A percentile compares a stretch with the other conserved stretches of the same genome.
Evolutionary conservation across 768 basidiomycete genomes (phyloP).

Genomic region (Suillus cothurnatus): DNA sequence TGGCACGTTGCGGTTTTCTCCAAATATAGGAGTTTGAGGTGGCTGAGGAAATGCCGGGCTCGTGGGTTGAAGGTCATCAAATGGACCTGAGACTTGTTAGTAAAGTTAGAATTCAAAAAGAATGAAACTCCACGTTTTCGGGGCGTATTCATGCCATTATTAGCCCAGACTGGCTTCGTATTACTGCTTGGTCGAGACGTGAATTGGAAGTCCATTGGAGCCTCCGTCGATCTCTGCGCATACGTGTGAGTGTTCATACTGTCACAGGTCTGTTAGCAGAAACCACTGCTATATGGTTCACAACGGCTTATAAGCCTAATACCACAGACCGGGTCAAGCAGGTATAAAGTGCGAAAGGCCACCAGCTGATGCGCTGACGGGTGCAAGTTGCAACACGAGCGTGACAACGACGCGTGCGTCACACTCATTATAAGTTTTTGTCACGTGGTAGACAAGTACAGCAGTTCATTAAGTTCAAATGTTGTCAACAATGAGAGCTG

Average conservation of each 20-base stretch:
- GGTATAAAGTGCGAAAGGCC: neutral
- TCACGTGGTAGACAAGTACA: constrained; percentile 11
- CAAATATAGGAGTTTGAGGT: constrained; percentile 54
- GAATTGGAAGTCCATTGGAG: constrained; percentile 90
- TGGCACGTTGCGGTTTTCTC: constrained; percentile 66
- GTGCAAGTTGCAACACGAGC: constrained; percentile 9
- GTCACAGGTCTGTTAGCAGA: constrained; percentile 2
- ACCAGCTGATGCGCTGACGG: neutral
- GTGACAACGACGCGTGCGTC: constrained; percentile 33
- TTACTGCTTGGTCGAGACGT: constrained; percentile 61
- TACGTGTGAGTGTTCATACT: constrained; percentile 29
- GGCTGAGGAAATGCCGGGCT: constrained; percentile 37
- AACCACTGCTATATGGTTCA: neutral
- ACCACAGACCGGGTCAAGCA: neutral
- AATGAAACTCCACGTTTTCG: constrained; percentile 62
- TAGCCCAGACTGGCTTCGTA: constrained; percentile 62
- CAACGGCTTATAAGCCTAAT: neutral
- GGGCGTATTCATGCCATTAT: constrained; percentile 54
- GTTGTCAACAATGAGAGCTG: neutral
- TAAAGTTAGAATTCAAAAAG: constrained; percentile 20
- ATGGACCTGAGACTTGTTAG: constrained; percentile 41
- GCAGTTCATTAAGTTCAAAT: neutral
- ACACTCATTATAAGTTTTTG: constrained; percentile 24
- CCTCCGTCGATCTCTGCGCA: constrained; percentile 64
- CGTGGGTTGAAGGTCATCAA: constrained; percentile 44